These are phyloP conservation scores for Zizania palustris DNA, from an alignment of 202 grass and related monocot species.

Conservation along the genomic window DNA sequence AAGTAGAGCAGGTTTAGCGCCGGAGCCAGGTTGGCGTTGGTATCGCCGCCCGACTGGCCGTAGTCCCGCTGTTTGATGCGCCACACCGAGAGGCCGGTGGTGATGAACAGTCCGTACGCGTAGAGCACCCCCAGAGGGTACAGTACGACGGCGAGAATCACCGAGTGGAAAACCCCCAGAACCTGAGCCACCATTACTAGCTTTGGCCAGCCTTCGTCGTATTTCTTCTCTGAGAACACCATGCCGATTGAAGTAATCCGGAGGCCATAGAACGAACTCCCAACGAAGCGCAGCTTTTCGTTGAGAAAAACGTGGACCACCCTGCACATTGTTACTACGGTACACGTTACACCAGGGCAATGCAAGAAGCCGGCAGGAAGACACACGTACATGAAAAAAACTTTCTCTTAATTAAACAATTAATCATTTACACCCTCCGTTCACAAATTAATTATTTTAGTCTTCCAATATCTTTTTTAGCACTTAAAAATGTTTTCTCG, in stretches of 20 bases:
- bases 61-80: conserved; percentile 17
- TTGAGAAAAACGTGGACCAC: not conserved
- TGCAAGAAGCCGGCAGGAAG: no score
- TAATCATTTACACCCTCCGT: no score
- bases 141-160: not conserved
- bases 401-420: no score
- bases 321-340: not conserved
- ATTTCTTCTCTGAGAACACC: no score
- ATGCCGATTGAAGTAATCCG: no score
- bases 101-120: not conserved
- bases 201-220: no score
- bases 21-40: not conserved
- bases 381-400: no score
- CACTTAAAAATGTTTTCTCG: no score
- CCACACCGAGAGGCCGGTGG: not conserved
- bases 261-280: not conserved
- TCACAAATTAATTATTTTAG: no score
- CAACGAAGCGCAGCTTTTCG: not conserved
- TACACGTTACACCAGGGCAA: no score
- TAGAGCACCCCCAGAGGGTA: not conserved
- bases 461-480: no score
- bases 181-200: no score
- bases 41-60: not conserved
- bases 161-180: not conserved
- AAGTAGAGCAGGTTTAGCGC: not conserved